phyloP scores from a whole-genome alignment of 805 yeast species.

The Cyberlindnera euphorbiiphila region DNA sequence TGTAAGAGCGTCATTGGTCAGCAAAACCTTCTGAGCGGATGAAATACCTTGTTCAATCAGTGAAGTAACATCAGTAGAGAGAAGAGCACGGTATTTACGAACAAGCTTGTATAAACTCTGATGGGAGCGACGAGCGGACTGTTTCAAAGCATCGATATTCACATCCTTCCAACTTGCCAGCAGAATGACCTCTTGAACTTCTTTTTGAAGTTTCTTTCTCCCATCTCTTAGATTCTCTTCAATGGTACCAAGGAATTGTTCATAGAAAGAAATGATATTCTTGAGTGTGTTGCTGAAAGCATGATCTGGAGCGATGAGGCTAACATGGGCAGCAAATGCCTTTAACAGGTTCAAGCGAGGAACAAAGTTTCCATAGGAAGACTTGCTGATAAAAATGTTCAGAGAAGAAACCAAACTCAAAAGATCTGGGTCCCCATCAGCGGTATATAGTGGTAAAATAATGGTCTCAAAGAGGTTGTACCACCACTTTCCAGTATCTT shows the following conservation, averaged over 20 bases:
- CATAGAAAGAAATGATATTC: constrained; percentile 61
- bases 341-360: constrained; percentile 55
- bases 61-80: constrained; percentile 47
- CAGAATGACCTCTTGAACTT: constrained; percentile 76
- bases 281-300: constrained; percentile 39
- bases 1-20: constrained; percentile 6
- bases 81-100: constrained; percentile 68
- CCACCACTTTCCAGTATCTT: constrained; percentile 80
- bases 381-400: constrained; percentile 69
- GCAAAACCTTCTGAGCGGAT: constrained; percentile 17
- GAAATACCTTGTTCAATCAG: constrained; percentile 61
- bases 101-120: constrained; percentile 77
- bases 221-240: constrained; percentile 39
- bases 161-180: constrained; percentile 98
- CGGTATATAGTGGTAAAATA: constrained; percentile 41
- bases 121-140: constrained; percentile 90
- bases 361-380: constrained; percentile 71
- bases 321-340: constrained; percentile 60
- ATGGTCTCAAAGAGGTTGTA: constrained; percentile 81
- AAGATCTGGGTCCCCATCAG: constrained; percentile 34
- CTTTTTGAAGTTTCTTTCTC: constrained; percentile 64
- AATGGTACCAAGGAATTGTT: constrained; percentile 57
- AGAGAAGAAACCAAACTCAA: constrained; percentile 51
- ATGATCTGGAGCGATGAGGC: constrained; percentile 29
- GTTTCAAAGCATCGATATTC: constrained; percentile 87